Conservation (phyloP, 306 rosid species). For the Castanopsis chinensis region DNA sequence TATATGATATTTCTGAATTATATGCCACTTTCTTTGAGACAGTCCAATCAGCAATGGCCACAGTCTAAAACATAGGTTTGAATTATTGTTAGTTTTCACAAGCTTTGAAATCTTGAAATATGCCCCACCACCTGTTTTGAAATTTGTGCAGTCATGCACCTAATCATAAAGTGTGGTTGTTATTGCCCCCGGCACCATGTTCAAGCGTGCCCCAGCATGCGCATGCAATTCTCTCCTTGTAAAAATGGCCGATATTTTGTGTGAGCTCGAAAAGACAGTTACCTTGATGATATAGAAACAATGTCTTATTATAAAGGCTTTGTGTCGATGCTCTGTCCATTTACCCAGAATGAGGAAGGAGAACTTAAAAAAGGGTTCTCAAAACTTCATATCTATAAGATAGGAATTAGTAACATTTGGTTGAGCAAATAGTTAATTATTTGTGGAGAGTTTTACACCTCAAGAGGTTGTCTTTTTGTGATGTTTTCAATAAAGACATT, state of each 20-base stretch:
- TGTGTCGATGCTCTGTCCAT: no score
- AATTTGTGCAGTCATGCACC: conserved; percentile 19
- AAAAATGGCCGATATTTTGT: conserved; percentile 14
- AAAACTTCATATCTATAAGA: no score
- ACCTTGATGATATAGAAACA: not conserved
- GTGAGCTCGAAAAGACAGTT: conserved; percentile 15
- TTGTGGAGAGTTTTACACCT: no score
- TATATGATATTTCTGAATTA: not conserved
- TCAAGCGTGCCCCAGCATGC: conserved; percentile 19
- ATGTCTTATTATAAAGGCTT: not conserved
- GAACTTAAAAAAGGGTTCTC: no score
- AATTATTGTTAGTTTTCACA: conserved; percentile 9
- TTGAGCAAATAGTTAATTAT: no score
- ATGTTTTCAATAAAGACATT: no score
- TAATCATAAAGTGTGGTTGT: conserved; percentile 4
- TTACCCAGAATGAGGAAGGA: no score
- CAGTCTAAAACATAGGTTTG: not conserved
- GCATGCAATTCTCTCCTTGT: conserved; percentile 9
- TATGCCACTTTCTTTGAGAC: conserved; percentile 12
- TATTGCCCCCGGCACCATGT: not conserved
- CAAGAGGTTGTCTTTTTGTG: no score
- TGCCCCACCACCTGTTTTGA: conserved; percentile 16
- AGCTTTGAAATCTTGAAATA: not conserved
- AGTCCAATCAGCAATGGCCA: conserved; percentile 3
- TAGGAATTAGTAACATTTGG: no score